Evolutionary conservation across 352 stramenopile genomes (phyloP), one percentile per base, ranked within the genome.

Genomic region (Globisporangium parvum): DNA sequence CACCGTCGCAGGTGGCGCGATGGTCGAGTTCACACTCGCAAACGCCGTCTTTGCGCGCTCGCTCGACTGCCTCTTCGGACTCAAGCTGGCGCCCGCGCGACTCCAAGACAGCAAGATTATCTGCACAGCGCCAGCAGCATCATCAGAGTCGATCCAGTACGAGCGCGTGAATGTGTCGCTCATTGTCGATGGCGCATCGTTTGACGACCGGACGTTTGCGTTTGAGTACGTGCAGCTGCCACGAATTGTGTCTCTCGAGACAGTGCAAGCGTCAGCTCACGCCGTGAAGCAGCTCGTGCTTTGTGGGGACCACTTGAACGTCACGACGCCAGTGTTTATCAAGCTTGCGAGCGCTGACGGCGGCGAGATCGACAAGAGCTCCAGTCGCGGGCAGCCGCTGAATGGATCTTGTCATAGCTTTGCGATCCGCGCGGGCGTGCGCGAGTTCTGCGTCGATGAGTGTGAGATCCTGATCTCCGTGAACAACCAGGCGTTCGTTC

Each of bases 381-480:
- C 51, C 5, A 37, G 51, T 14, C 14, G 20, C 18, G 59, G 54
- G 20, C 8, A 8, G 0, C 31, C 14, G 21, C 46, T 49, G 35
- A 66, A 66, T 26, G 24, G 9, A 0, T 51, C 53, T 8, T 66
- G 59, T 14, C 49, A 44, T 12, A 52, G 31, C 42, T 62, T 66
- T 57, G 23, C 24, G 24, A 35, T 62, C 11, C 33, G 23, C 8
- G 18, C 21, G 28, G 12, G 35, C 12, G 21, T 28, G 5, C 37
- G 18, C 11, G 11, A 51, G 23, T 5, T 17, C 6, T 67, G 60
- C 8, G 9, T 41, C 6, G 2, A 42, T 31, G 57, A 53, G 1
- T 83, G 73, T n/a, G 45, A 66, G 17, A 2, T 75, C 6, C 53
- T 66, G 10, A n/a, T 77, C 8, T 84, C 73, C 5, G 62, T 81